Percentiles rank a stretch among this genome's conserved stretches.
phyloP scores from a whole-genome alignment of 768 basidiomycete species.

The Pisolithus marmoratus region DNA sequence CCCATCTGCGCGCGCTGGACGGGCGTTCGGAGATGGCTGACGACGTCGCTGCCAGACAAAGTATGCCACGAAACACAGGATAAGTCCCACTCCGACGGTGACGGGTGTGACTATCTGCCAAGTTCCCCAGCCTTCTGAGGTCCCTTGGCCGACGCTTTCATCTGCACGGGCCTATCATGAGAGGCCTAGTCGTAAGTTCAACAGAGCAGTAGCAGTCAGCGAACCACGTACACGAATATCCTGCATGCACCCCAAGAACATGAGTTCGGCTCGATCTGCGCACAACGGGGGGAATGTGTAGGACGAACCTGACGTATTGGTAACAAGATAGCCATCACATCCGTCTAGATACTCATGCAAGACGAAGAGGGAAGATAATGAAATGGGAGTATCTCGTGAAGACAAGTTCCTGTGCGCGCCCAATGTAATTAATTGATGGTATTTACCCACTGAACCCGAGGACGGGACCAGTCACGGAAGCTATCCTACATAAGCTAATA shows the following conservation, averaged over 20 bases:
- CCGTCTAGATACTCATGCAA: not conserved
- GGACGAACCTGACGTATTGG: constrained; percentile 10
- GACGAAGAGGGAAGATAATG: not conserved
- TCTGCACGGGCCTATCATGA: constrained; percentile 14
- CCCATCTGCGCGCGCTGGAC: constrained; percentile 1
- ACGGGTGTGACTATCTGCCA: constrained; percentile 31
- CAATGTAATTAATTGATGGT: constrained; percentile 8
- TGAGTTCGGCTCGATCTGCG: constrained; percentile 1
- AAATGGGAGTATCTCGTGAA: constrained; percentile 13
- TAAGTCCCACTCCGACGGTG: constrained; percentile 28
- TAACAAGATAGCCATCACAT: constrained; percentile 18
- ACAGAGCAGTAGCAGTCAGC: not conserved
- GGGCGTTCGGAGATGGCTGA: not conserved
- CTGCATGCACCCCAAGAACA: constrained; percentile 6
- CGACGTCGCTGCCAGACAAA: constrained; percentile 20
- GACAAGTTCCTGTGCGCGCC: constrained; percentile 1
- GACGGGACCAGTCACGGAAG: constrained; percentile 7
- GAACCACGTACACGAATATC: constrained; percentile 15
- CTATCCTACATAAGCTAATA: no score
- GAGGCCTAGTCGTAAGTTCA: not conserved
- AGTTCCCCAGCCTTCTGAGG: constrained; percentile 13
- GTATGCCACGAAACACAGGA: constrained; percentile 15
- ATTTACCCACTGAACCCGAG: constrained; percentile 8
- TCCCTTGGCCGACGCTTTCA: not conserved
- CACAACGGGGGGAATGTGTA: not conserved